Evolutionary conservation across 169 alveolate species (phyloP), one percentile per base, ranked within the genome.

Genomic region (Miamiensis avidus): DNA sequence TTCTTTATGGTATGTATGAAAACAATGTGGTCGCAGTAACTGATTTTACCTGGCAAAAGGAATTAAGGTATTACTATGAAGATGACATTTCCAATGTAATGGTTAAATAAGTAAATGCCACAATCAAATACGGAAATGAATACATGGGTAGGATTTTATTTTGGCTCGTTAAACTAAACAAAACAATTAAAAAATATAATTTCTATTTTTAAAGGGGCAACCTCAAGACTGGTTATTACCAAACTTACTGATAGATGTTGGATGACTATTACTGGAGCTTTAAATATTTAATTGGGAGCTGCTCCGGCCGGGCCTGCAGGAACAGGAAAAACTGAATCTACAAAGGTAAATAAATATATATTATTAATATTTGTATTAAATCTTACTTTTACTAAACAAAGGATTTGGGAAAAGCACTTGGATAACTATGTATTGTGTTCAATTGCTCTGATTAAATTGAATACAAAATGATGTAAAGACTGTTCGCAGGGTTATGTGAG

Each of bases 261-360:
- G 94, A 93, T 91, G 82, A 93, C 97, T n/a, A 86, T 93, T 27
- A 90, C 95, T 31, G 95, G 95, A 31, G 95, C 97, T 31, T 82
- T 91, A 49, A 90, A 90, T 78, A 90, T 93, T 74, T 87, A 91
- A 76, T 82, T 89, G 28, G 95, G 97, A 78, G 94, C 94, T 29
- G 95, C 97, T 33, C 97, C 97, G 25, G 97, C 95, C 29, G 97
- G 97, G 27, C 97, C 96, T 29, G 97, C 97, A 33, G 97, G 97
- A 69, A 93, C 97, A 26, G 97, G 97, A 27, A 93, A 93, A 86
- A 93, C 97, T 0, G 97, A 93, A 65, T 78, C 93, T 27, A 90
- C 94, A 0, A 85, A 85, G 32, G 96, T n/a, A n/a, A n/a, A n/a
- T n/a, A n/a, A n/a, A n/a, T n/a, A n/a, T n/a, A n/a, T n/a, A n/a